A percentile compares a stretch with the other conserved stretches of the same genome.
Evolutionary conservation across 208 protist species (phyloP).

Genomic region (Wallacemonas sp.): DNA sequence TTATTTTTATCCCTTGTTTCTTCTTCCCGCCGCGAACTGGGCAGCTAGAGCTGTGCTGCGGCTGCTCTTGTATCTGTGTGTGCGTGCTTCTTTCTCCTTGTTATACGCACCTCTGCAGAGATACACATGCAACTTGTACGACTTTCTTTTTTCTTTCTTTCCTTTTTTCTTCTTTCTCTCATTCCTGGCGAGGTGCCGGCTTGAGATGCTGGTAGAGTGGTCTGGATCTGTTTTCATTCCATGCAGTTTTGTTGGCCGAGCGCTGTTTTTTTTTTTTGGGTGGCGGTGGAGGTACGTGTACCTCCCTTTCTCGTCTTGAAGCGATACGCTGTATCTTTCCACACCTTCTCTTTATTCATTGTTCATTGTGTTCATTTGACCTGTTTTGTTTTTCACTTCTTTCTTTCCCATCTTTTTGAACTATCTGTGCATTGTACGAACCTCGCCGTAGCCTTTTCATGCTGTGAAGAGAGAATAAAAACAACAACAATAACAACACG

Average conservation of each 20-base stretch:
- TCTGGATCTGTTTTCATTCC: too few species aligned
- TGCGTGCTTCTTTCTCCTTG: conserved; percentile 23
- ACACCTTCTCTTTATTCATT: background rate
- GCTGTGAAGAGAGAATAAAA: too few species aligned
- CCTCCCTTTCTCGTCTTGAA: conserved; percentile 5
- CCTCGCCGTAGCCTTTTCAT: background rate
- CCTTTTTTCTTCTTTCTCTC: conserved; percentile 3
- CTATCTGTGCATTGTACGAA: conserved; percentile 1
- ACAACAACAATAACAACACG: too few species aligned
- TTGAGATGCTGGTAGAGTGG: too few species aligned
- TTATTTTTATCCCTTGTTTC: background rate
- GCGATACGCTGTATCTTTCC: background rate
- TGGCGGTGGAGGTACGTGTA: too few species aligned
- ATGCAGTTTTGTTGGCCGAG: too few species aligned
- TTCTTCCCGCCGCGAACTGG: too few species aligned
- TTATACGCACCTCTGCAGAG: too few species aligned
- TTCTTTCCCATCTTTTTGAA: conserved; percentile 14
- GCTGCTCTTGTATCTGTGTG: background rate
- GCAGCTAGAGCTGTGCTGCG: too few species aligned
- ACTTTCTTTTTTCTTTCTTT: conserved; percentile 18
- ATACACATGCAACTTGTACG: too few species aligned
- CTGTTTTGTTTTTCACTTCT: background rate
- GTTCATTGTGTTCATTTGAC: background rate
- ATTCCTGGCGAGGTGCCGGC: too few species aligned
- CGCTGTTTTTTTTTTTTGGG: too few species aligned